Percentiles rank a stretch among this genome's conserved stretches.
Evolutionary conservation across 805 yeast genomes (phyloP).

Genomic region (Vanderwaltozyma verrucispora): DNA sequence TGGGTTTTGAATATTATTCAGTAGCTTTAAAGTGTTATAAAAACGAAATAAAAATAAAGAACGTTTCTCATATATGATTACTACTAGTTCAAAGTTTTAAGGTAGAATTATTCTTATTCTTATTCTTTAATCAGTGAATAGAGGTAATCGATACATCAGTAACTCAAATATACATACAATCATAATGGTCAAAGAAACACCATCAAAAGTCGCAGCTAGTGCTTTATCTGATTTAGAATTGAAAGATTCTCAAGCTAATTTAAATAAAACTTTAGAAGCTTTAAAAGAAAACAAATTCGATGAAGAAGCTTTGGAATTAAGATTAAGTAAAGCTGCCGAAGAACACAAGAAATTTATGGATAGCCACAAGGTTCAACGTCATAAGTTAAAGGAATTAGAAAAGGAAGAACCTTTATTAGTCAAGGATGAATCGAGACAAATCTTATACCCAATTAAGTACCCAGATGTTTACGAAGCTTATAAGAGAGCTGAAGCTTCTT

Average conservation of each 20-base stretch:
- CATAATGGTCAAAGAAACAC: constrained; percentile 44
- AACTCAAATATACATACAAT: too few relatives aligned
- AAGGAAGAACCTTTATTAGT: constrained; percentile 78
- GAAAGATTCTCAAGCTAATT: constrained; percentile 33
- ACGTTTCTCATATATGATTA: too few relatives aligned
- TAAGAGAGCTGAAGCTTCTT: constrained; percentile 98
- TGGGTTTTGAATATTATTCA: too few relatives aligned
- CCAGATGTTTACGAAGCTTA: constrained; percentile 98
- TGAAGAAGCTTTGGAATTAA: constrained; percentile 14
- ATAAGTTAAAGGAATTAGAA: constrained; percentile 61
- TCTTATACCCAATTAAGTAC: constrained; percentile 90
- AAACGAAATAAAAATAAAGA: too few relatives aligned
- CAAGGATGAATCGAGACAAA: constrained; percentile 84
- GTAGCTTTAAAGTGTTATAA: too few relatives aligned
- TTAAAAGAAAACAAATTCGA: constrained; percentile 26
- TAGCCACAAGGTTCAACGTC: constrained; percentile 62
- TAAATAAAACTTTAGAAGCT: constrained; percentile 35
- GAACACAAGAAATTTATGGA: constrained; percentile 47
- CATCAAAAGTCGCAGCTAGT: constrained; percentile 53
- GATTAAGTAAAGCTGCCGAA: constrained; percentile 26
- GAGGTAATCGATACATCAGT: too few relatives aligned
- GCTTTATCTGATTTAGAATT: constrained; percentile 46
- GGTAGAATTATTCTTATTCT: too few relatives aligned
- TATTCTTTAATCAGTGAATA: too few relatives aligned
- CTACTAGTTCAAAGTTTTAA: too few relatives aligned